Evolutionary conservation across 1,284 basidiomycete genomes (phyloP), one percentile per base, ranked within the genome.

Genomic region (Ceratobasidium sp.): DNA sequence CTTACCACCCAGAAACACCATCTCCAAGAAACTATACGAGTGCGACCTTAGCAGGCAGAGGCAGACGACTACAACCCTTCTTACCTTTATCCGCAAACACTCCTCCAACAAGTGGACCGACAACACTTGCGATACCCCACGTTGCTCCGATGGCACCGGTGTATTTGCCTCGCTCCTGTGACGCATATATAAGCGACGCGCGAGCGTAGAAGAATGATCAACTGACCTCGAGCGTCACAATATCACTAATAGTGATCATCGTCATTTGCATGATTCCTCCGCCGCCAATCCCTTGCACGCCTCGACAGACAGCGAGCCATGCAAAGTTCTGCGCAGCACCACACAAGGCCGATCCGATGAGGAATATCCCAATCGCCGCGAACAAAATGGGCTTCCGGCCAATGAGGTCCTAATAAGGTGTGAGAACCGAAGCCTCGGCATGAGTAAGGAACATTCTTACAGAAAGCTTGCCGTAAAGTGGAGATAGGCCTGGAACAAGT

Each of bases 341-440:
- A 81, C 93, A 95, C 78, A 96, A 84, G 0, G 93, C 94, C 1
- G 93, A 94, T 6, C 94, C 94, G 79, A 95, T 83, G 89, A 96
- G 84, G 84, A 96, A 96, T 7, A 92, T 85, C 44, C 87, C 54
- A 73, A 96, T 94, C 12, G 89, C 89, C 0, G 87, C 81, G 81
- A 91, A 95, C 0, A 96, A 86, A 9, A 95, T 86, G 0, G 91
- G 91, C 83, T 96, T 96, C 33, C 94, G 88, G 13, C 93, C 93
- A 86, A 81, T 68, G 23, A 83, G 78, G 48, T 83, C 81, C 80
- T 81, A 57, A 38, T 28, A 42, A 33, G 40, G 38, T 54, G 59
- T 62, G 9, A 66, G 64, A 54, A 42, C 23, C 56, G 26, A 75
- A 42, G 48, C 10, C 40, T 71, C 61, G 54, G 5, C 46, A 59